phyloP scores from a whole-genome alignment of 768 basidiomycete species.

The Tylopilus sp. region DNA sequence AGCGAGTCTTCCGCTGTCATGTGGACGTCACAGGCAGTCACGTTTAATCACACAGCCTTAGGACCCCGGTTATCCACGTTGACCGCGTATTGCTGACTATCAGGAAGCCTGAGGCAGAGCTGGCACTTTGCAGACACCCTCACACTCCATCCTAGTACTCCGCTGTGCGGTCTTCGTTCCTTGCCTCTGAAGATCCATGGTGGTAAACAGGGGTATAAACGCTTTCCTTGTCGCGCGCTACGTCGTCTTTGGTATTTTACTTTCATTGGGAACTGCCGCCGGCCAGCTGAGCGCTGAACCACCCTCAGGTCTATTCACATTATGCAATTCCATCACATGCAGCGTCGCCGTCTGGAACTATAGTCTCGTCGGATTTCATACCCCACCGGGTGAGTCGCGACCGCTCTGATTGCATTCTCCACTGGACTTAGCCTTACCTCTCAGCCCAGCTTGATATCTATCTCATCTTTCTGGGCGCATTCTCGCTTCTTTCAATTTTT shows the following conservation, averaged over 20 bases:
- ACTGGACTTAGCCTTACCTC: conserved; percentile 7
- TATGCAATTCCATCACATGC: conserved; percentile 63
- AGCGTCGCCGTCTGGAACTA: conserved; percentile 70
- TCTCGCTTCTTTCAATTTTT: conserved; percentile 56
- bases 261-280: not conserved
- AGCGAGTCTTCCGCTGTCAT: too few species aligned
- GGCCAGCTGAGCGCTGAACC: conserved; percentile 1
- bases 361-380: conserved; percentile 39
- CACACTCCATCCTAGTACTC: conserved; percentile 16
- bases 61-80: not conserved
- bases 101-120: conserved; percentile 25
- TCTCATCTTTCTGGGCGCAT: conserved; percentile 56
- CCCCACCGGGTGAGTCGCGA: conserved; percentile 38
- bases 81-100: conserved; percentile 1
- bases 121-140: conserved; percentile 25
- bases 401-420: not conserved
- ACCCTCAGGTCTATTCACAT: conserved; percentile 51
- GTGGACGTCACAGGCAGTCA: not conserved
- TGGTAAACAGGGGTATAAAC: conserved; percentile 38
- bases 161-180: conserved; percentile 31
- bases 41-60: conserved; percentile 12
- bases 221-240: conserved; percentile 53
- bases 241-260: conserved; percentile 52
- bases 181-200: conserved; percentile 21
- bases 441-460: conserved; percentile 53